Evolutionary conservation across 805 yeast species (phyloP).

Genomic region (Candida sonorensis): DNA sequence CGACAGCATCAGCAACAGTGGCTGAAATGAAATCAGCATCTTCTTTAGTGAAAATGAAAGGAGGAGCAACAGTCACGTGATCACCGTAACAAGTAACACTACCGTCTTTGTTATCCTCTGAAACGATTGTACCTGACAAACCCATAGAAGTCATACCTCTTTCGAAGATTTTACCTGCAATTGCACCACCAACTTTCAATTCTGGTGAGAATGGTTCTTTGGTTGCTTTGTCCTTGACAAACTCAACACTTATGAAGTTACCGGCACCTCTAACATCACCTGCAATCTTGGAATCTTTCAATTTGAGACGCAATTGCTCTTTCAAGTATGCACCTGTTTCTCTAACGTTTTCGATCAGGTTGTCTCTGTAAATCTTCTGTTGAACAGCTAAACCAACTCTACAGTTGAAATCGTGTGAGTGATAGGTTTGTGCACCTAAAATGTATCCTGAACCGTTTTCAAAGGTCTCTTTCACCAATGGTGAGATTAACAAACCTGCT

Average conservation of each 20-base stretch:
- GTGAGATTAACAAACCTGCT: slow-evolving; percentile 38
- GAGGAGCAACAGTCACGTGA: slow-evolving; percentile 42
- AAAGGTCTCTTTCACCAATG: slow-evolving; percentile 32
- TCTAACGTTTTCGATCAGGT: slow-evolving; percentile 34
- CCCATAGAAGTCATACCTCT: slow-evolving; percentile 46
- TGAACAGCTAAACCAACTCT: slow-evolving; percentile 41
- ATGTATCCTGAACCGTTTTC: slow-evolving; percentile 34
- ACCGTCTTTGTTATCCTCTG: slow-evolving; percentile 23
- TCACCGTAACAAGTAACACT: slow-evolving; percentile 29
- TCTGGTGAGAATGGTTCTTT: slow-evolving; percentile 40
- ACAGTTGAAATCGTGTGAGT: slow-evolving; percentile 41
- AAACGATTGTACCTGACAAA: slow-evolving; percentile 32
- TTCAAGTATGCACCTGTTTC: slow-evolving; percentile 38
- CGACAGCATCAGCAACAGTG: too few relatives aligned
- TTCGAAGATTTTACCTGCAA: slow-evolving; percentile 29
- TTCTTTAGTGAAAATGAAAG: slow-evolving; percentile 35
- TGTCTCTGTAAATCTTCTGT: slow-evolving; percentile 29
- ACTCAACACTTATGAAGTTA: slow-evolving; percentile 51
- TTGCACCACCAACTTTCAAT: slow-evolving; percentile 30
- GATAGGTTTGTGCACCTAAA: slow-evolving; percentile 46
- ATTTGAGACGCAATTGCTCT: slow-evolving; percentile 27
- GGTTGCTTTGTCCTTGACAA: slow-evolving; percentile 45
- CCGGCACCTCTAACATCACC: slow-evolving; percentile 64
- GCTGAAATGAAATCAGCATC: slow-evolving; percentile 32
- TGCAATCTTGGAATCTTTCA: slow-evolving; percentile 32